Percentiles rank a stretch among this genome's conserved stretches.
phyloP scores from a whole-genome alignment of 1,284 basidiomycete species.

The Vanrija sp. region DNA sequence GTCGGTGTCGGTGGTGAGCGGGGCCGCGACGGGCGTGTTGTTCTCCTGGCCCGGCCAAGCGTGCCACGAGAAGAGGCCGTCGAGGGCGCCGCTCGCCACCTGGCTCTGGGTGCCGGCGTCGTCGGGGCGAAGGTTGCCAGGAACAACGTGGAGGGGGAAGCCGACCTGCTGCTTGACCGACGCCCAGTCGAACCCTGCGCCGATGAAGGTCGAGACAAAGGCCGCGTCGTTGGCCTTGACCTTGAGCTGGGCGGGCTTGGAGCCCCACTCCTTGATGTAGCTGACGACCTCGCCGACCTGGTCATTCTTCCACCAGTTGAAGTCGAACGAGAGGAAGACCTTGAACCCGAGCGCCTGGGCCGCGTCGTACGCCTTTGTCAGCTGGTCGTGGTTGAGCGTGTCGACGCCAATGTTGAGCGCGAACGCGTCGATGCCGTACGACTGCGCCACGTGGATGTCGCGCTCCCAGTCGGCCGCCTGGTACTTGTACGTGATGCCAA shows the following conservation, averaged over 20 bases:
- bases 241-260: slow-evolving; percentile 28
- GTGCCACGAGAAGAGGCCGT: slow-evolving; percentile 44
- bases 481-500: slow-evolving; percentile 60
- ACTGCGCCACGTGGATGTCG: slow-evolving; percentile 41
- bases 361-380: slow-evolving; percentile 41
- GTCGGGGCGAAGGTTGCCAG: slow-evolving; percentile 10
- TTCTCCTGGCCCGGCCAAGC: slow-evolving; percentile 42
- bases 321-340: slow-evolving; percentile 48
- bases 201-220: slow-evolving; percentile 46
- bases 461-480: slow-evolving; percentile 27
- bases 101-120: slow-evolving; percentile 13
- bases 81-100: too few species aligned
- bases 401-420: slow-evolving; percentile 48
- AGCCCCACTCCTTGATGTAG: slow-evolving; percentile 27
- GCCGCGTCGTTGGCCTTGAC: slow-evolving; percentile 32
- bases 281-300: slow-evolving; percentile 18
- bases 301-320: slow-evolving; percentile 41
- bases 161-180: slow-evolving; percentile 24
- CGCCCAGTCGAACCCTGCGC: slow-evolving; percentile 44
- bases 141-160: slow-evolving; percentile 37
- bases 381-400: slow-evolving; percentile 35
- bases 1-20: slow-evolving; percentile 34
- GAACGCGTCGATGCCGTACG: slow-evolving; percentile 44
- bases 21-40: slow-evolving; percentile 34
- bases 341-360: slow-evolving; percentile 34